phyloP scores from a whole-genome alignment of 2,329 filamentous ascomycete species.

The Zymoseptoria ardabiliae region DNA sequence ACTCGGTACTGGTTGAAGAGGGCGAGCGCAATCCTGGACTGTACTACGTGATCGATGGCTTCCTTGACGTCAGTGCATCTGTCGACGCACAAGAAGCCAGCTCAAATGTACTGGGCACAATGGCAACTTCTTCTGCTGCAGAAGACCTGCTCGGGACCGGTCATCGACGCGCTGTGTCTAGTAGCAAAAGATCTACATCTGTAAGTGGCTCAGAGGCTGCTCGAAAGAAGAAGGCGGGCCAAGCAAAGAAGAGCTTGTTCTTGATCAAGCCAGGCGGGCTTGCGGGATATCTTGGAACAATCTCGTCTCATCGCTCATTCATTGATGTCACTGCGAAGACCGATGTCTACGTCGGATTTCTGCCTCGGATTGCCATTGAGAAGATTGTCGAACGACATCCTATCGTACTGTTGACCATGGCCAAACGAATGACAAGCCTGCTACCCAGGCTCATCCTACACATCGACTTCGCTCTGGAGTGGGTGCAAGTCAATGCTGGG shows the following conservation, averaged over 20 bases:
- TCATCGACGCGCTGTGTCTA: conserved; percentile 11
- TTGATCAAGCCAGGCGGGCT: conserved; percentile 91
- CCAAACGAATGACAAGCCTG: conserved; percentile 83
- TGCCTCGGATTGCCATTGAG: conserved; percentile 78
- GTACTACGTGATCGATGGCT: conserved; percentile 97
- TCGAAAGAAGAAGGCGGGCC: conserved; percentile 34
- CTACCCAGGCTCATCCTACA: conserved; percentile 85
- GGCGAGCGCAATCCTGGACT: conserved; percentile 93
- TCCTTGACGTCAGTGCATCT: conserved; percentile 86
- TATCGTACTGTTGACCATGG: conserved; percentile 88
- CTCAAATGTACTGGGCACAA: conserved; percentile 38
- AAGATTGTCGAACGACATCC: conserved; percentile 89
- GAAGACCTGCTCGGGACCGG: conserved; percentile 17
- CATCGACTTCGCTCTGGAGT: conserved; percentile 96
- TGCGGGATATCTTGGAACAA: conserved; percentile 87
- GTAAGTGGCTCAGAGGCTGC: conserved; percentile 25
- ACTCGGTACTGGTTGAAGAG: conserved; percentile 89
- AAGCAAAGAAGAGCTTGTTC: conserved; percentile 62
- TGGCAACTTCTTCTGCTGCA: conserved; percentile 29
- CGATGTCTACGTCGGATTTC: conserved; percentile 93
- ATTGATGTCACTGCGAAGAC: conserved; percentile 96
- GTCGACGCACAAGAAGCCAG: conserved; percentile 54
- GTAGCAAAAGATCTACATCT: conserved; percentile 16
- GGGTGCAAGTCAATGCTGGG: conserved; percentile 92
- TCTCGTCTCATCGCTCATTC: conserved; percentile 92